Evolutionary conservation across 306 rosid species (phyloP), one percentile per base, ranked within the genome.

Genomic region (Dalbergia oliveri): DNA sequence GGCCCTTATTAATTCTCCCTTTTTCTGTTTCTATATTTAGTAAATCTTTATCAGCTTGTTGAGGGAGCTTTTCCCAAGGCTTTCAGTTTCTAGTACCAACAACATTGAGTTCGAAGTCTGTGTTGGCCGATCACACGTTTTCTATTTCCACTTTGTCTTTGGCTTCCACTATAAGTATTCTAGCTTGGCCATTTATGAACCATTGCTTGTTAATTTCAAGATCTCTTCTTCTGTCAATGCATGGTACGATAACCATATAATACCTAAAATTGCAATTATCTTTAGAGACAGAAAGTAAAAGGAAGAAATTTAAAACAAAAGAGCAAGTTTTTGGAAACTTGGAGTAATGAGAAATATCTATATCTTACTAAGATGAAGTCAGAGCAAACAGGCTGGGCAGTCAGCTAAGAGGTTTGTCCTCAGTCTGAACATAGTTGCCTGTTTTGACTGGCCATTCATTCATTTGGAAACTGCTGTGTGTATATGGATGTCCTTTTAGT

Each of bases 21-120:
- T 76, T 84, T 66, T 13, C 51, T 23, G 69, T 73, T 73, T 72
- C 85, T 14, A 85, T 75, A 85, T 41, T 67, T 76, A 75, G 89
- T 19, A 87, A 81, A 64, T 47, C 49, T 47, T 64, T 9, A 74
- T 73, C 47, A 19, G 4, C 15, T 53, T 53, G 78, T 54, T 76
- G 47, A 13, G 66, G 68, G 53, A 21, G 73, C 77, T 71, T 69
- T 75, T 72, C 78, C 80, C 82, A 57, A 34, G n/a, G 76, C 43
- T 45, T 78, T 66, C 63, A 21, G 76, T 53, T 76, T 79, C 58
- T 53, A 72, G 31, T 61, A 68, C 64, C 75, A 39, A 71, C 61
- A 80, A 72, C 54, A 23, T 34, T 66, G 71, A 72, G 66, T 34
- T 79, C 6, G 43, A 70, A 72, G 13, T 60, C 59, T n/a, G 60